Conservation (phyloP, 805 yeast genomes). For the Candida stauntonica region DNA sequence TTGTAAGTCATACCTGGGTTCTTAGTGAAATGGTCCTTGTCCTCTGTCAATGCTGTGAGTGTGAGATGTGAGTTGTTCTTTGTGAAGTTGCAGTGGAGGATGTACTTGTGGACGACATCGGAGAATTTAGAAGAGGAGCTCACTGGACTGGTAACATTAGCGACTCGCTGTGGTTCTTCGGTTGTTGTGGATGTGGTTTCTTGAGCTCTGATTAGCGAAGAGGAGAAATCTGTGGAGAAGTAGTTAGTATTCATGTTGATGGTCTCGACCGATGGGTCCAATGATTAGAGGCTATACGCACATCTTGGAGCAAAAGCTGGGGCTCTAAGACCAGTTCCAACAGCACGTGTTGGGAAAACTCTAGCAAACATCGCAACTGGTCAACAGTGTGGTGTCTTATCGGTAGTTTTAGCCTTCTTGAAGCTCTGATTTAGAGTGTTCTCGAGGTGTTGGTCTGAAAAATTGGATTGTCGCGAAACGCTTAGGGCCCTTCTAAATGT, state of each 20-base stretch:
- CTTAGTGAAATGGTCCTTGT: constrained; percentile 50
- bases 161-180: constrained; percentile 2
- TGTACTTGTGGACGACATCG: constrained; percentile 51
- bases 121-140: constrained; percentile 12
- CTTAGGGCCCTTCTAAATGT: too few species aligned
- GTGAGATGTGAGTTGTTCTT: constrained; percentile 83
- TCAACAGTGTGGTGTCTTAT: too few species aligned
- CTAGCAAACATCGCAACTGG: constrained; percentile 12
- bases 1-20: constrained; percentile 54
- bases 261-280: neutral
- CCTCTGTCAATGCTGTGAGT: constrained; percentile 65
- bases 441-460: too few species aligned
- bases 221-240: constrained; percentile 9
- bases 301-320: constrained; percentile 7
- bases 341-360: constrained; percentile 2
- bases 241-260: constrained; percentile 7
- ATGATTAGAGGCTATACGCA: neutral
- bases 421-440: too few species aligned
- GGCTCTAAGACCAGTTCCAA: constrained; percentile 6
- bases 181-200: constrained; percentile 1
- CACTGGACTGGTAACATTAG: constrained; percentile 13
- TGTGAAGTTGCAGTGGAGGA: constrained; percentile 70
- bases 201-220: constrained; percentile 6
- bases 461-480: too few species aligned
- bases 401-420: too few species aligned